Base-by-base conservation (phyloP, 1,139 yeast genomes). In the Pichia norvegensis region DNA sequence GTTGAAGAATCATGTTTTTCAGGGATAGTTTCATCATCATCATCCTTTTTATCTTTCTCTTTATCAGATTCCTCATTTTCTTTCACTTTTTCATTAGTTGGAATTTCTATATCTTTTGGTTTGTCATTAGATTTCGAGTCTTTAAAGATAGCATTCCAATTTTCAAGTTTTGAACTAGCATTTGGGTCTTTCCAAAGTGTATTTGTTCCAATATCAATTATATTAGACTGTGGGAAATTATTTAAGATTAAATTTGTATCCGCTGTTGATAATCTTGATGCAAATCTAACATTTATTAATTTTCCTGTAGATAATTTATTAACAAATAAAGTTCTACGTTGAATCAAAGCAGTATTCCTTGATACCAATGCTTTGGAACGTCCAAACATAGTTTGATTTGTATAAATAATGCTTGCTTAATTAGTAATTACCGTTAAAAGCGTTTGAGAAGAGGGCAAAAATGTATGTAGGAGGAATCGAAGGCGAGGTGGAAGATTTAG, bases 191-290 rank as follows among this genome's bases (percentile, higher is more conserved):
- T 41, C 47, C 48, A 43, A n/a, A 44, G 20, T 20, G 29, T 46
- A 3, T 37, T 38, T 4, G 36, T 23, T 19, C 33, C 38, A 11
- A 43, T 4, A 29, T 27, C 13, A 8, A 19, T 1, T 23, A 38
- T 16, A 7, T 25, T n/a, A 8, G 16, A 14, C 16, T 43, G 33
- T 20, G 41, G 31, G 10, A 29, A 13, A 17, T 14, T 29, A 25
- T 20, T 21, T 6, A 41, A 25, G 16, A 42, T 29, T 13, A 29
- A 16, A 7, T 38, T 35, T 6, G 51, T 51, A 33, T 58, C 56
- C 23, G 50, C 39, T 33, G 49, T 47, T 23, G 60, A 50, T 7
- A 58, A 40, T 48, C 58, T 56, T 17, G 55, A 52, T 7, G 61
- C 59, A 16, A 45, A 45, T 36, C 46, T 43, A 19, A 27, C 8